A percentile compares a stretch with the other conserved stretches of the same genome.
Evolutionary conservation across 2,329 filamentous ascomycete genomes (phyloP).

Genomic region (Westerdykella sp.): DNA sequence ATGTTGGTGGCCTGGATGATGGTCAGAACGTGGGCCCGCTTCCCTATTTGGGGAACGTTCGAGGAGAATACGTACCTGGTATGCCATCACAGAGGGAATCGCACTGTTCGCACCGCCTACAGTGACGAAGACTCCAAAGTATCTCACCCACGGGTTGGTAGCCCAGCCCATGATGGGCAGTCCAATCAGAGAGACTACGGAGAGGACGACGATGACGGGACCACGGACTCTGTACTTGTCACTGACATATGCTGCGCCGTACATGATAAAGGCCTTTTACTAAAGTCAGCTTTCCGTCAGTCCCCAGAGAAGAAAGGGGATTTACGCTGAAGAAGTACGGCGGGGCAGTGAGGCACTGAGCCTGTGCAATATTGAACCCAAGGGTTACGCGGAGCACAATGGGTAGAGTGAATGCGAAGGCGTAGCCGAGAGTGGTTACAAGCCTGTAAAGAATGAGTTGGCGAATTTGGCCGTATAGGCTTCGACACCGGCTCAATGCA

Average conservation of each 20-base stretch:
- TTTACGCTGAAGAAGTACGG: constrained; percentile 16
- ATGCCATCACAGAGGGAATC: constrained; percentile 21
- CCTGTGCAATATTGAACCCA: constrained; percentile 20
- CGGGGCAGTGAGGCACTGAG: constrained; percentile 22
- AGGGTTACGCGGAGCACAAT: constrained; percentile 21
- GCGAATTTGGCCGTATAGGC: too few species aligned
- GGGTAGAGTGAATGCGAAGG: constrained; percentile 23
- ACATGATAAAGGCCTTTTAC: constrained; percentile 13
- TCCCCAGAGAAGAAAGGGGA: too few species aligned
- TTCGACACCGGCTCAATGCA: neutral
- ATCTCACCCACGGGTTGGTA: constrained; percentile 15
- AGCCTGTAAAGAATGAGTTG: constrained; percentile 1
- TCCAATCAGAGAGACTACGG: constrained; percentile 15
- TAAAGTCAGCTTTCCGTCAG: too few species aligned
- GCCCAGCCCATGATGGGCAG: constrained; percentile 23
- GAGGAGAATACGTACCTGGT: constrained; percentile 6
- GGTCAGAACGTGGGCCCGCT: too few species aligned
- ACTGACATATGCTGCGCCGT: constrained; percentile 17
- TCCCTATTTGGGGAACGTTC: too few species aligned
- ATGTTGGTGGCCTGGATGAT: constrained; percentile 7
- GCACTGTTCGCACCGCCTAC: constrained; percentile 14
- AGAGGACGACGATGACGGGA: constrained; percentile 19
- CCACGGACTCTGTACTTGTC: constrained; percentile 22
- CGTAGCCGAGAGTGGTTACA: constrained; percentile 19
- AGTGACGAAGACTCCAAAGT: constrained; percentile 24